Evolutionary conservation across 1,139 yeast species (phyloP), one percentile per base, ranked within the genome.

Genomic region (Fermentozyma sake): DNA sequence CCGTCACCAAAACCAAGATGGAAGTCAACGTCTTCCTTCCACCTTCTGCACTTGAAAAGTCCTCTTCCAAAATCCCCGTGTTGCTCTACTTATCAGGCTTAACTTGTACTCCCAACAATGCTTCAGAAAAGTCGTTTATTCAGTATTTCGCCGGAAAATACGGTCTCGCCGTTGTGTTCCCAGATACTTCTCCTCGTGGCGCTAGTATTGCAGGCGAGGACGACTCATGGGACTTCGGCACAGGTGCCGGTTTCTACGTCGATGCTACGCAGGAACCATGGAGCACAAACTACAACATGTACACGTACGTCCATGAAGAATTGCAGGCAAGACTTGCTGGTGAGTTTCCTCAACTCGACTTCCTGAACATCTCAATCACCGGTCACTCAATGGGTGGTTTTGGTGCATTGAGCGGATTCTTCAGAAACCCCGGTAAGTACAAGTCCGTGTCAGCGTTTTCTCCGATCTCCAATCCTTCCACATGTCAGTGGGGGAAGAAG

Each of bases 321-420:
- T 67, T 91, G 37, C 85, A 81, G 18, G 41, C 44, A 5, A 55
- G 54, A 29, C 58, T 84, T 38, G 56, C 63, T 7, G 36, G 48
- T 12, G 61, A 71, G 24, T 82, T 68, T 44, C 44, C 66, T 4
- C 55, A 61, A 19, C 61, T 84, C 39, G 81, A 84, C 50, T 63
- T 75, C 31, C 50, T 57, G 18, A 79, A 72, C 27, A 68, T 79
- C 30, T 73, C 91, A 15, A 77, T 91, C 39, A 79, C 93, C 7
- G 97, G 97, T 23, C 97, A 91, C 55, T 91, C 98, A 2, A 91
- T 91, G 97, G 98, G 98, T 27, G 98, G 98, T 0, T 86, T 73
- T 53, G 98, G 98, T 30, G 95, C 98, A 0, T 60, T 91, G 35
- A 63, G 81, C 31, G 79, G 94, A 10, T 89, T 75, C 52, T 61